phyloP scores from a whole-genome alignment of 495 filamentous ascomycete species.

The Clohesyomyces aquaticus region DNA sequence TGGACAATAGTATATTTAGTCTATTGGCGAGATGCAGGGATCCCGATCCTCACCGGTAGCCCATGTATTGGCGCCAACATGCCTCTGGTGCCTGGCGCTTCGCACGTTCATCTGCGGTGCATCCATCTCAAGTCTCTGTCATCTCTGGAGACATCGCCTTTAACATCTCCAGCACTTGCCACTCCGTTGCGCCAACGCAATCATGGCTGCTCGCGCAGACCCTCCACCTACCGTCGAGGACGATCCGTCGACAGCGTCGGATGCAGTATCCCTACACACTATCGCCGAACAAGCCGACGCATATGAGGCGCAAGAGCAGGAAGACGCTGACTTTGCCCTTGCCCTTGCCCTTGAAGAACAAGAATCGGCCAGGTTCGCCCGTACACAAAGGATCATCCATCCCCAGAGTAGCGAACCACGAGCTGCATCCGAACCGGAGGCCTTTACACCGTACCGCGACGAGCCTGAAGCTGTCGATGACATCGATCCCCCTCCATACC shows the following conservation, averaged over 20 bases:
- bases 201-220: not conserved
- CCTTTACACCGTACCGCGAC: not conserved
- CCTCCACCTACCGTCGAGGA: not conserved
- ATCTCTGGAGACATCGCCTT: not conserved
- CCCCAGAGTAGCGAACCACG: not conserved
- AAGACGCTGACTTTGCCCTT: slow-evolving; percentile 8
- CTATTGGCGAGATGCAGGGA: no score
- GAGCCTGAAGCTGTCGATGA: not conserved
- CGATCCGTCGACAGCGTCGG: not conserved
- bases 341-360: not conserved
- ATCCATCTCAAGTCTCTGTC: not conserved
- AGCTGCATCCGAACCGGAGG: not conserved
- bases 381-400: not conserved
- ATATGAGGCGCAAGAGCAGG: slow-evolving; percentile 9
- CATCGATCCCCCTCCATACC: not conserved
- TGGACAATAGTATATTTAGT: no score
- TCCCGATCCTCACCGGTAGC: slow-evolving; percentile 11
- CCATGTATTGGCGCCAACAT: not conserved
- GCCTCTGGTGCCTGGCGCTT: not conserved
- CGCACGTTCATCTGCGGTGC: not conserved
- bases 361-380: not conserved
- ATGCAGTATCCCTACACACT: slow-evolving; percentile 11
- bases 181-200: not conserved
- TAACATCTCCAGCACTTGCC: no score
- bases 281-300: slow-evolving; percentile 12